Conservation (phyloP, 768 basidiomycete species). For the Hericium coralloides region DNA sequence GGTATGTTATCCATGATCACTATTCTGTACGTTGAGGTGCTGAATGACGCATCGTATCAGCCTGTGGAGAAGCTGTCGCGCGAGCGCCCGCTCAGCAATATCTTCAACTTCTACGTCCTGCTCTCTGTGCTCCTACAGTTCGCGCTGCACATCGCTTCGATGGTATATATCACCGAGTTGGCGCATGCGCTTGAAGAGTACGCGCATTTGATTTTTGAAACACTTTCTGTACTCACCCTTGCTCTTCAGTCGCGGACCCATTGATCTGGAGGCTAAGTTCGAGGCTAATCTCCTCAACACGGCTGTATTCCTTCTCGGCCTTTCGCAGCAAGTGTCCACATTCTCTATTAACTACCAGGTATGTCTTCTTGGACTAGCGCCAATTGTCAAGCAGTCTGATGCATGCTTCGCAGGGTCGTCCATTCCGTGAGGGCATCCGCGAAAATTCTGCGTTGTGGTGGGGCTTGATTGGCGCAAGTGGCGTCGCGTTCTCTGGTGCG, state of each 20-base stretch:
- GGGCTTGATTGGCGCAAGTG: constrained; percentile 82
- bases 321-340: constrained; percentile 97
- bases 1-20: constrained; percentile 36
- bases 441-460: constrained; percentile 93
- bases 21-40: neutral
- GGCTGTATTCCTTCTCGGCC: constrained; percentile 89
- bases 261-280: constrained; percentile 95
- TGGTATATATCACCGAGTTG: constrained; percentile 90
- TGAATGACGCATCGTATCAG: constrained; percentile 29
- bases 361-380: constrained; percentile 2
- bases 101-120: constrained; percentile 94
- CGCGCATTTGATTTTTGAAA: constrained; percentile 21
- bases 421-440: constrained; percentile 95
- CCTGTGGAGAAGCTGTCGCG: constrained; percentile 94
- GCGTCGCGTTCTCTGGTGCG: constrained; percentile 88
- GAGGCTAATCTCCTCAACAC: constrained; percentile 93
- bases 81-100: constrained; percentile 89
- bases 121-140: constrained; percentile 90
- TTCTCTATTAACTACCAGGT: constrained; percentile 98
- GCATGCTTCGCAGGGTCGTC: constrained; percentile 58
- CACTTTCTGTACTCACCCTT: constrained; percentile 2
- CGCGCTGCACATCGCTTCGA: constrained; percentile 79
- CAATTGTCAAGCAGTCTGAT: neutral
- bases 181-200: constrained; percentile 72
- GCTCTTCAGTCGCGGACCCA: constrained; percentile 47